phyloP scores from a whole-genome alignment of 768 basidiomycete species.

The Phylloporus scabripes region DNA sequence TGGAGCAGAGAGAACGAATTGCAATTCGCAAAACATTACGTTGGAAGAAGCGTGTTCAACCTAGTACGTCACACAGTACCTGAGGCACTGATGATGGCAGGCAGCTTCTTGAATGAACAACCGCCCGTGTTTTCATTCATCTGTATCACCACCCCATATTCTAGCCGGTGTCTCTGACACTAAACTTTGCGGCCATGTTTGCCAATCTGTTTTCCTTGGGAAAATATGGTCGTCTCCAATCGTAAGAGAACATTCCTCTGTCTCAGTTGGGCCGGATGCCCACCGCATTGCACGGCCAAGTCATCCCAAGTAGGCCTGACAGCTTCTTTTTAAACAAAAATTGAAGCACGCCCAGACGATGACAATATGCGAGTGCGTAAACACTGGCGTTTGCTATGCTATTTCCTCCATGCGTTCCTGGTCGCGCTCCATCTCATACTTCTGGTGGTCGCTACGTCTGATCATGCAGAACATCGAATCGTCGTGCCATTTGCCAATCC shows the following conservation, averaged over 20 bases:
- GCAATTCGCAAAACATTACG: too few species aligned
- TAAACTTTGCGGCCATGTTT: too few species aligned
- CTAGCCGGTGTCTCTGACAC: too few species aligned
- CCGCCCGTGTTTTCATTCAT: too few species aligned
- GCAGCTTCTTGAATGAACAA: too few species aligned
- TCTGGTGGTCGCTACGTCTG: background rate
- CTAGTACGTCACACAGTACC: too few species aligned
- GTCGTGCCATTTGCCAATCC: background rate
- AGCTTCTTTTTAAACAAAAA: background rate
- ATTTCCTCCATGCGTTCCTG: background rate
- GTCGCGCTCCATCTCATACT: background rate
- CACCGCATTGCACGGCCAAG: background rate
- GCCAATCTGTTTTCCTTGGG: background rate
- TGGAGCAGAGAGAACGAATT: too few species aligned
- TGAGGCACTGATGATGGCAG: too few species aligned
- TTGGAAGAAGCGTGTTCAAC: too few species aligned
- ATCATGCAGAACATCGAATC: background rate
- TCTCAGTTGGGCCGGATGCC: background rate
- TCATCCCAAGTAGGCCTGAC: too few species aligned
- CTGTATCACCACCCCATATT: too few species aligned
- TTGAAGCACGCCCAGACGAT: background rate
- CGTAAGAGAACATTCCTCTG: background rate
- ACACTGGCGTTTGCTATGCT: background rate
- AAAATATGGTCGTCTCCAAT: background rate
- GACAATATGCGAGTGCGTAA: background rate